Base-by-base conservation (phyloP, 352 stramenopile species). In the Blastocystis sp. region DNA sequence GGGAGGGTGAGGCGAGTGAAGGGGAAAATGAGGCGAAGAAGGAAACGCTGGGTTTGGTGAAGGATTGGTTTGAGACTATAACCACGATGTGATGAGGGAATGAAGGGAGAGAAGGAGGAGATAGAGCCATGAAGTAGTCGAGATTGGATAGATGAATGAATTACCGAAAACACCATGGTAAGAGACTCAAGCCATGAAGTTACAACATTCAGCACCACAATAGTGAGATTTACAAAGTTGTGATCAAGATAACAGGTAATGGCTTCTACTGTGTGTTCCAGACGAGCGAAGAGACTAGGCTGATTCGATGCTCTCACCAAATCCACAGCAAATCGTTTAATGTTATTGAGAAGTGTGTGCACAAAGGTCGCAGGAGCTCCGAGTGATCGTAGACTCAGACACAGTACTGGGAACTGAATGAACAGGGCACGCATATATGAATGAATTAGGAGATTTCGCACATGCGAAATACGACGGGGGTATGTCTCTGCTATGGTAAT, bases 401-500 rank as follows among this genome's bases (percentile, higher is more conserved):
- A 15, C 30, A 44, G 19, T n/a, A 30, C 42, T n/a, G 35, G 64
- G 64, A 76, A n/a, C 33, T 76, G 64, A 44, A 76, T 17, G 0
- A 76, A 15, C 27, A 76, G 42, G 5, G n/a, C 64, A 7, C 64
- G 64, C 64, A 19, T 22, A 11, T 84, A 84, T 7, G 66, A 22
- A 24, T 42, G 44, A 7, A 78, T n/a, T 27, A 78, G 37, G n/a
- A 59, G 66, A 22, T 24, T 56, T n/a, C 19, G 19, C 24, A 78
- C n/a, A 53, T 78, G 57, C n/a, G 33, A 56, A 22, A 53, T 53
- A 7, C 66, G 66, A 57, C 66, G 66, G 5, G 66, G 66, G 44
- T 78, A 78, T 27, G 33, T 42, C 1, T 78, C 66, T n/a, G 37
- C n/a, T n/a, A 78, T 48, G 24, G 15, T 58, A n/a, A 78, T 27